These are phyloP conservation scores for Narthecium ossifragum DNA, from an alignment of 106 monocot genomes.

Conservation along the genomic window DNA sequence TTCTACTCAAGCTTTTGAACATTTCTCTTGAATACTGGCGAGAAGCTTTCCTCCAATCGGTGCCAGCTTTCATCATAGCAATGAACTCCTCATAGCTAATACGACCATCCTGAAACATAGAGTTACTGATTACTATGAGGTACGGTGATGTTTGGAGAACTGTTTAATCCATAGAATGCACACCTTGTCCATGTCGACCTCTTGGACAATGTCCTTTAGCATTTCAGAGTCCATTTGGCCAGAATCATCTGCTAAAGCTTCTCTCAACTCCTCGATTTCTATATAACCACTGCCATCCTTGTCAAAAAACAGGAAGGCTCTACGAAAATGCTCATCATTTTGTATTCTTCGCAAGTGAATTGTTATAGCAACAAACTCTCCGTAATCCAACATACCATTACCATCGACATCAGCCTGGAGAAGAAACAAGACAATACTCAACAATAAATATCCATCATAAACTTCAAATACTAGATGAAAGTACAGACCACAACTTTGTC, in stretches of 20 bases:
- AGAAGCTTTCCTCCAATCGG: conserved; percentile 1
- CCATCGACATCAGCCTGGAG: conserved; percentile 59
- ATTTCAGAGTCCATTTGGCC: conserved; percentile 28
- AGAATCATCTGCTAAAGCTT: conserved; percentile 38
- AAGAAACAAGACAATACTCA: too few species aligned
- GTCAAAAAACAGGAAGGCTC: conserved; percentile 60
- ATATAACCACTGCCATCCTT: conserved; percentile 54
- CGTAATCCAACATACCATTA: conserved; percentile 51
- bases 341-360: conserved; percentile 51
- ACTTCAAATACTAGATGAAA: too few species aligned
- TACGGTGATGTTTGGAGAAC: not conserved
- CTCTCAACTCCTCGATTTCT: conserved; percentile 43
- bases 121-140: not conserved
- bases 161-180: not conserved
- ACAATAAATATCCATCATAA: too few species aligned
- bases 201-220: conserved; percentile 36
- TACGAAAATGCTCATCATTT: conserved; percentile 51
- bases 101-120: not conserved
- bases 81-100: not conserved
- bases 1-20: not conserved
- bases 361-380: conserved; percentile 58
- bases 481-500: too few species aligned
- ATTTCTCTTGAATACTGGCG: not conserved
- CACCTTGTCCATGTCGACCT: conserved; percentile 72
- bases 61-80: not conserved